phyloP scores from a whole-genome alignment of 805 yeast genomes.

The Nakazawaea anatomiae region DNA sequence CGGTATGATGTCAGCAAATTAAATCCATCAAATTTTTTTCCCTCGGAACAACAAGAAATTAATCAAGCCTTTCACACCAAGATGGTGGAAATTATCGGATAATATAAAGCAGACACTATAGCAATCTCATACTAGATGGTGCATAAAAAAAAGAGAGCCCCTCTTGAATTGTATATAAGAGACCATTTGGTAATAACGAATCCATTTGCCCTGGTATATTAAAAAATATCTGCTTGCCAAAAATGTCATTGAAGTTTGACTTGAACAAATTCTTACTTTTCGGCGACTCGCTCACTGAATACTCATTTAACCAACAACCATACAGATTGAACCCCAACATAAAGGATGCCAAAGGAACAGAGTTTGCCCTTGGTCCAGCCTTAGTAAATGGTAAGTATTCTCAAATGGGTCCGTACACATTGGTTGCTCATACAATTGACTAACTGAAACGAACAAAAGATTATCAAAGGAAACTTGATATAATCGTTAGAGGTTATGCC shows the following conservation, averaged over 20 bases:
- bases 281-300: slow-evolving; percentile 71
- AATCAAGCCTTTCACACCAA: too few relatives aligned
- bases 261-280: slow-evolving; percentile 47
- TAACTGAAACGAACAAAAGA: not conserved
- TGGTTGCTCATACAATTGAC: not conserved
- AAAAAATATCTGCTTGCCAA: too few relatives aligned
- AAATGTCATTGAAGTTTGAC: not conserved
- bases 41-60: too few relatives aligned
- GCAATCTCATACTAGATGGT: too few relatives aligned
- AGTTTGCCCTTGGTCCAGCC: slow-evolving; percentile 35
- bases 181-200: too few relatives aligned
- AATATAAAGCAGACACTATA: too few relatives aligned
- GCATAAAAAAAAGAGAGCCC: too few relatives aligned
- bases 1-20: too few relatives aligned
- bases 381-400: slow-evolving; percentile 16
- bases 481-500: slow-evolving; percentile 66
- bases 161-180: too few relatives aligned
- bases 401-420: not conserved
- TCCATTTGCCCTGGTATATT: too few relatives aligned
- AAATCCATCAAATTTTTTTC: too few relatives aligned
- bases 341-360: slow-evolving; percentile 12
- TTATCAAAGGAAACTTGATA: slow-evolving; percentile 58
- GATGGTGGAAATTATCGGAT: too few relatives aligned
- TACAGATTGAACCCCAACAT: slow-evolving; percentile 14
- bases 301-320: slow-evolving; percentile 32